phyloP scores from a whole-genome alignment of 2,329 filamentous ascomycete species.

The Penicillium sp. region DNA sequence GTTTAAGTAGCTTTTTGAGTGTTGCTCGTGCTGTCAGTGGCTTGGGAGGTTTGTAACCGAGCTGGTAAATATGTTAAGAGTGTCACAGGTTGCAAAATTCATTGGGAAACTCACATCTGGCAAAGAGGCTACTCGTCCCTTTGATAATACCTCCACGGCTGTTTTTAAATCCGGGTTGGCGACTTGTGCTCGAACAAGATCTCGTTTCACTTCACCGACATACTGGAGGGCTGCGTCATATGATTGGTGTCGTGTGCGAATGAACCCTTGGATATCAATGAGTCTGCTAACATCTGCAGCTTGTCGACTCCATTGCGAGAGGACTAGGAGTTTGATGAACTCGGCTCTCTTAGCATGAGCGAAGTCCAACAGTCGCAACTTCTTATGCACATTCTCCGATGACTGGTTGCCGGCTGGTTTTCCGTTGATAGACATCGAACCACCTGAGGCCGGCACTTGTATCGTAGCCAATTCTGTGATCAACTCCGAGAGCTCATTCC shows the following conservation, averaged over 20 bases:
- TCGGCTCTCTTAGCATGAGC: conserved; percentile 75
- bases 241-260: conserved; percentile 60
- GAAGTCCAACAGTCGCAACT: conserved; percentile 71
- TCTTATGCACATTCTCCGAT: conserved; percentile 69
- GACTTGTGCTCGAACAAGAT: conserved; percentile 69
- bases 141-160: conserved; percentile 78
- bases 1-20: conserved; percentile 70
- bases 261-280: conserved; percentile 79
- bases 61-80: conserved; percentile 44
- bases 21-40: conserved; percentile 69
- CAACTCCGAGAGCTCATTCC: conserved; percentile 70
- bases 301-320: conserved; percentile 84
- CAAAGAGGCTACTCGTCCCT: conserved; percentile 73
- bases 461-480: conserved; percentile 69
- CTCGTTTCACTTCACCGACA: conserved; percentile 69
- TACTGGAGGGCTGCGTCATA: conserved; percentile 62
- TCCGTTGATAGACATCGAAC: conserved; percentile 21
- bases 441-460: conserved; percentile 49
- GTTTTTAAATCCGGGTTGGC: conserved; percentile 90
- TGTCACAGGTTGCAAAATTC: conserved; percentile 1
- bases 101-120: conserved; percentile 62
- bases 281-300: conserved; percentile 77
- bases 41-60: conserved; percentile 74
- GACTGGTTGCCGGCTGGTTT: conserved; percentile 38
- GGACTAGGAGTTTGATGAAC: conserved; percentile 89